A percentile compares a stretch with the other conserved stretches of the same genome.
Evolutionary conservation across 805 yeast genomes (phyloP).

Genomic region (Candida tammaniensis): DNA sequence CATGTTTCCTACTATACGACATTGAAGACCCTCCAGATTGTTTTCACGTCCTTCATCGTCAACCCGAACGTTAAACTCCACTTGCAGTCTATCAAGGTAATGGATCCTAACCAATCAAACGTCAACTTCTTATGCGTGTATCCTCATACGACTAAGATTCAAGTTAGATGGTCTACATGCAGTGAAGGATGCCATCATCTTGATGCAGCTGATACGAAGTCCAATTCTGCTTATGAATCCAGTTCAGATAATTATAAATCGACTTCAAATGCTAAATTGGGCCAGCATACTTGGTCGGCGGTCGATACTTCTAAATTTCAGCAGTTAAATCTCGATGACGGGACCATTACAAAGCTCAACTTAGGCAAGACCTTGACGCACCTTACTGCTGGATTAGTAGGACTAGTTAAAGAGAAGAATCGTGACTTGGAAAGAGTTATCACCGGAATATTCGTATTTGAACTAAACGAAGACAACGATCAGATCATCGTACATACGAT

Average conservation of each 20-base stretch:
- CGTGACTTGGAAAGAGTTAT: constrained; percentile 38
- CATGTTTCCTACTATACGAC: constrained; percentile 54
- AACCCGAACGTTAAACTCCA: constrained; percentile 53
- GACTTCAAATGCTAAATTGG: constrained; percentile 38
- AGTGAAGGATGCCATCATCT: constrained; percentile 50
- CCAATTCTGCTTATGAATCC: background rate
- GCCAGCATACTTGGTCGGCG: constrained; percentile 40
- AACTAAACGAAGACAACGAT: constrained; percentile 54
- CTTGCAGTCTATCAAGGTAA: constrained; percentile 38
- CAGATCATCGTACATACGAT: constrained; percentile 60
- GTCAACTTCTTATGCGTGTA: constrained; percentile 31
- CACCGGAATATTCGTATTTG: constrained; percentile 64
- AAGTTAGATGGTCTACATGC: constrained; percentile 59
- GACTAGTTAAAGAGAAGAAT: constrained; percentile 24
- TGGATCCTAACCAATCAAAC: constrained; percentile 10
- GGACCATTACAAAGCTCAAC: constrained; percentile 4
- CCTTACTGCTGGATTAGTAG: constrained; percentile 31
- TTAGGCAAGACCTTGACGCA: constrained; percentile 23
- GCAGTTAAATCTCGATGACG: constrained; percentile 2
- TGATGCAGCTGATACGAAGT: constrained; percentile 12
- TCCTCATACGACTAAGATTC: constrained; percentile 46
- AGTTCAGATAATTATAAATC: constrained; percentile 16
- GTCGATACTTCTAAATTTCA: constrained; percentile 23
- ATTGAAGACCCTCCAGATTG: constrained; percentile 52
- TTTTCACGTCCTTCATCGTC: constrained; percentile 54